These are phyloP conservation scores for Zea mays DNA, from an alignment of 176 grass and related monocot species.

Conservation along the genomic window Zm-B73-REFERENCE-NAM-5.0 NC_050105.1:116488501-116489000, in stretches of 20 bases:
- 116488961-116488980: constrained; percentile 22
- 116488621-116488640: background rate
- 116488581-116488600: too few relatives aligned
- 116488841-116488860: constrained; percentile 31
- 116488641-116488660: constrained; percentile 71
- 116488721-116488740: background rate
- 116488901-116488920: constrained; percentile 39
- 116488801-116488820: background rate
- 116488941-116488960: too few relatives aligned
- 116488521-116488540: constrained; percentile 15
- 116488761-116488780: background rate
- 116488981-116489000: constrained; percentile 51
- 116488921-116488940: too few relatives aligned
- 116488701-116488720: too few relatives aligned
- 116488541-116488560: too few relatives aligned
- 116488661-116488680: too few relatives aligned
- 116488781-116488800: background rate
- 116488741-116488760: background rate
- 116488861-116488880: background rate
- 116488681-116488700: too few relatives aligned
- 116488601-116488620: too few relatives aligned
- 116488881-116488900: background rate
- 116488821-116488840: too few relatives aligned
- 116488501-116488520: constrained; percentile 45
- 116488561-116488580: background rate